phyloP scores from a whole-genome alignment of 163 green algal species.

The Scenedesmus sp. region DNA sequence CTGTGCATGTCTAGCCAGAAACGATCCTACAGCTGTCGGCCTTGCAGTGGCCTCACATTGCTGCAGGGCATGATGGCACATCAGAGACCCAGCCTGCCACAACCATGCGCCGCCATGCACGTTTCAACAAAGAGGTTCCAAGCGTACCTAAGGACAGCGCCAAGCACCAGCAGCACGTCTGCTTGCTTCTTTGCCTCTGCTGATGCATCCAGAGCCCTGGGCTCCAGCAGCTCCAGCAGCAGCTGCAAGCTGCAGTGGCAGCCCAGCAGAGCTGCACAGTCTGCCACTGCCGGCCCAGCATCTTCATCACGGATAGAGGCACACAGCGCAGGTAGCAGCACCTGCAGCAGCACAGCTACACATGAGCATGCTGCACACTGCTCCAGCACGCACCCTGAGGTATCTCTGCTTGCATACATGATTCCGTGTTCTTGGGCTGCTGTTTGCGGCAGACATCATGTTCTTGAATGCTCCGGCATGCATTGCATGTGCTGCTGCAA shows the following conservation, averaged over 20 bases:
- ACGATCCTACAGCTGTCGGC: too few species aligned
- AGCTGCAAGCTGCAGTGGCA: conserved; percentile 51
- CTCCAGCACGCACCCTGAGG: not conserved
- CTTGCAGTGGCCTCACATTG: too few species aligned
- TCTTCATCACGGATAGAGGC: conserved; percentile 58
- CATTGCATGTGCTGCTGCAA: too few species aligned
- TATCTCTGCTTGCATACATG: too few species aligned
- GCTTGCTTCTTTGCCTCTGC: conserved; percentile 36
- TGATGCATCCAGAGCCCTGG: conserved; percentile 41
- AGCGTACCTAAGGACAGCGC: conserved; percentile 48
- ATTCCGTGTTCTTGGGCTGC: too few species aligned
- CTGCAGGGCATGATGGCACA: not conserved
- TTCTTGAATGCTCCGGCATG: too few species aligned
- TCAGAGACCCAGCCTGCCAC: not conserved
- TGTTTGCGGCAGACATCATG: too few species aligned
- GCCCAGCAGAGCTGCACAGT: conserved; percentile 59
- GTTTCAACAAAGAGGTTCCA: not conserved
- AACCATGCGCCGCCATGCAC: too few species aligned
- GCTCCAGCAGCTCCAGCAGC: conserved; percentile 56
- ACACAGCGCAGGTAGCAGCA: conserved; percentile 58
- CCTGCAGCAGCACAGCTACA: conserved; percentile 11
- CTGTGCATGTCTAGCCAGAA: too few species aligned
- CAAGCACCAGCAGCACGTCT: conserved; percentile 56
- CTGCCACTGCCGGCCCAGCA: conserved; percentile 25
- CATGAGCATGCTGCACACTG: not conserved